Evolutionary conservation across 2,329 filamentous ascomycete genomes (phyloP), one percentile per base, ranked within the genome.

Genomic region (Saccharata proteae): DNA sequence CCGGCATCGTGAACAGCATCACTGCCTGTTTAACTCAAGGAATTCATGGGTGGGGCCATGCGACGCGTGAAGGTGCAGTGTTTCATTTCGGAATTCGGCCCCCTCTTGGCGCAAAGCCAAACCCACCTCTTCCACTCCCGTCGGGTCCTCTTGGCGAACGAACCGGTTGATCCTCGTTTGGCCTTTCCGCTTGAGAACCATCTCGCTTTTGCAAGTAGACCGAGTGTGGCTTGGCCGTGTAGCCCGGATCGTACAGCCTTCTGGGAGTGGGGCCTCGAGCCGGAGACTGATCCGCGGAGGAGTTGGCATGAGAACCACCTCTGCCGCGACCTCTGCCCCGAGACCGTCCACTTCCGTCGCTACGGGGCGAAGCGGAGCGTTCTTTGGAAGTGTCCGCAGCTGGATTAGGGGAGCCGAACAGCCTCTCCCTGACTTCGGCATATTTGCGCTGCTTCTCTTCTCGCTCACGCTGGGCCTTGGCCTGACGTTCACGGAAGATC

Each of bases 361-460:
- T 29, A 14, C 33, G 33, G 25, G 21, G 38, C 11, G 26, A 32
- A 20, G 53, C 55, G 12, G 53, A 49, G 16, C 38, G 39, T n/a
- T 48, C 51, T 27, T 48, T 46, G 20, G 49, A 56, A 37, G 43
- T 47, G 34, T 47, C 55, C 17, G 53, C 47, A 4, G 42, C 39
- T 12, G 55, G 39, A 9, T 46, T 44, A 18, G 54, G 52, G 14
- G 71, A 74, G 13, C 85, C 85, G 54, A 94, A 88, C 34, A 94
- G 77, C 51, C 85, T 80, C 45, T 88, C 83, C 17, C 88, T 71
- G 5, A 77, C 82, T 59, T 93, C 85, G 38, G 92, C 81, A 52
- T 94, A 94, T 38, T 80, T 80, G 35, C 76, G 76, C 61, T 93
- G 81, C 61, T 90, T 93, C 59, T 93, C 85, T 49, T 92, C 85